Evolutionary conservation across 2,329 filamentous ascomycete genomes (phyloP), one percentile per base, ranked within the genome.

Genomic region (Rhynchosporium graminicola): DNA sequence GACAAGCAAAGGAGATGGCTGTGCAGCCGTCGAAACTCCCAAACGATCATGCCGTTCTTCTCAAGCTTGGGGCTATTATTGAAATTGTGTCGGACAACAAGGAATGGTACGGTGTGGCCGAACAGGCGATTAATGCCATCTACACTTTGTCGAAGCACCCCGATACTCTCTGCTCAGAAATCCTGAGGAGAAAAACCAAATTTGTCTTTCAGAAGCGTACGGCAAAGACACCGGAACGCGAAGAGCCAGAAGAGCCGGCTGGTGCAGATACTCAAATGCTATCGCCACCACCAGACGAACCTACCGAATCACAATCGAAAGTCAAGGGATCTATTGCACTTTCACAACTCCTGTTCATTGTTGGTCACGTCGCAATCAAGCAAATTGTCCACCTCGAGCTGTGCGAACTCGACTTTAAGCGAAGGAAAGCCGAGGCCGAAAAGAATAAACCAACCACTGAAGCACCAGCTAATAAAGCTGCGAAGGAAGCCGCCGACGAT

Each of bases 321-420:
- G 85, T 88, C 36, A 91, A 88, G 69, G 85, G 87, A 4, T 87
- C 91, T 0, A 83, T 92, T 52, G 87, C 86, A 0, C 81, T 99
- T 1, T 97, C 95, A 0, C 95, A 98, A 72, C 83, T 99, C 1
- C 82, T 99, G 0, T 98, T 98, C 74, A 89, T 97, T 42, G 94
- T 98, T 36, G 95, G 95, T 0, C 95, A 99, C 73, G 90, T 98
- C 54, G 95, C 95, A 13, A 95, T 99, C 74, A 99, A 99, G 78
- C 96, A 99, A 74, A 99, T 99, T 70, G 96, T 99, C 0, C 95
- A 99, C 74, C 84, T 99, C 10, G 95, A 99, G 72, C 82, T 98
- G n/a, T 97, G 93, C 74, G 95, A 99, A 74, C 86, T 95, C 56
- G 95, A 99, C 76, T 99, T 99, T 77, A 99, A 99, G 80, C 90